A percentile compares a stretch with the other conserved stretches of the same genome.
Conservation (phyloP, 2,329 filamentous ascomycete species). For the Reticulascus tulasneorum region DNA sequence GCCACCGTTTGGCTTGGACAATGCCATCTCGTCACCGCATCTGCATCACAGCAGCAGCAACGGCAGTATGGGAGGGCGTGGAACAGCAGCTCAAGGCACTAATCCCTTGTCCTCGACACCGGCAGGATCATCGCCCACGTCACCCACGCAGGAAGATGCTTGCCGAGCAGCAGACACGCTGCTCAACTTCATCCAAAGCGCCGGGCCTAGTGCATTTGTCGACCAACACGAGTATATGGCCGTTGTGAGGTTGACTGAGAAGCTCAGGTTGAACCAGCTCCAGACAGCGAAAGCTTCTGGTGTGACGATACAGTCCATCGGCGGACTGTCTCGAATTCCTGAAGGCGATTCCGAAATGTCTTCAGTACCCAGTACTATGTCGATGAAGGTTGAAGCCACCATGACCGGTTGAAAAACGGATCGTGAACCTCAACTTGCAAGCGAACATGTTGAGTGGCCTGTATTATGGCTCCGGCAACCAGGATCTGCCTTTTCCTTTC, state of each 20-base stretch:
- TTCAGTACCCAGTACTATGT: conserved; percentile 13
- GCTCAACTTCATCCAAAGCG: conserved; percentile 73
- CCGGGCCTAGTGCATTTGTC: conserved; percentile 60
- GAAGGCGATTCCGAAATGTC: conserved; percentile 53
- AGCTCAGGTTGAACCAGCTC: conserved; percentile 66
- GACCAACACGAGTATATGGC: conserved; percentile 75
- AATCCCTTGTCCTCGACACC: conserved; percentile 29
- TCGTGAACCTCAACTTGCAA: not conserved
- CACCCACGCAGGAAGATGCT: conserved; percentile 82
- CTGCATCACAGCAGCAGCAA: conserved; percentile 51
- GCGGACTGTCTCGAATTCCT: conserved; percentile 51
- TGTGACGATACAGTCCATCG: conserved; percentile 30
- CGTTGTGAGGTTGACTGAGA: conserved; percentile 80
- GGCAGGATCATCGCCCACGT: conserved; percentile 55
- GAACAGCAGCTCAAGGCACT: conserved; percentile 27
- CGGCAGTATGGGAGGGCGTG: conserved; percentile 39
- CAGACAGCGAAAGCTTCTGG: conserved; percentile 25
- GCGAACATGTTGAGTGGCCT: not conserved
- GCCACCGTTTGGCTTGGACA: conserved; percentile 40
- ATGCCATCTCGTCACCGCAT: conserved; percentile 33
- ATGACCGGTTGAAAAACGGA: conserved; percentile 24
- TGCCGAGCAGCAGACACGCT: conserved; percentile 76
- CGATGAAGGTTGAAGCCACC: conserved; percentile 29
- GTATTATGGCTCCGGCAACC: not conserved
- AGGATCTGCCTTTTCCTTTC: not conserved